phyloP scores from a whole-genome alignment of 805 yeast species.

The Candida lessepsii region DNA sequence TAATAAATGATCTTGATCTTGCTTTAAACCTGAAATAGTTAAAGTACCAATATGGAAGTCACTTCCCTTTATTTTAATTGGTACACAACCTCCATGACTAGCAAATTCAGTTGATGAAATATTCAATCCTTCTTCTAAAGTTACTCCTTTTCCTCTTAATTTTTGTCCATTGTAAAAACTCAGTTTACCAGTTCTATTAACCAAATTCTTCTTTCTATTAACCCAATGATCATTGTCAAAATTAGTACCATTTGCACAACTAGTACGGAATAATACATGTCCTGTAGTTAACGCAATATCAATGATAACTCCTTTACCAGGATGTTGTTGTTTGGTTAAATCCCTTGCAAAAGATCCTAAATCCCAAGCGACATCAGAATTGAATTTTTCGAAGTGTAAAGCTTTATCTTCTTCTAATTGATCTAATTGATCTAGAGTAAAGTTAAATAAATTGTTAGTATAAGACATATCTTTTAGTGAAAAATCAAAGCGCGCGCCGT shows the following conservation, averaged over 20 bases:
- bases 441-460: constrained; percentile 9
- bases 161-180: constrained; percentile 48
- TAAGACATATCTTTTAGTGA: background rate
- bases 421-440: constrained; percentile 11
- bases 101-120: constrained; percentile 47
- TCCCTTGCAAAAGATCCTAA: constrained; percentile 44
- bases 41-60: constrained; percentile 46
- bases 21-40: constrained; percentile 56
- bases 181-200: constrained; percentile 46
- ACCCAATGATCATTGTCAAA: constrained; percentile 59
- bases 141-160: constrained; percentile 32
- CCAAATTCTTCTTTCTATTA: constrained; percentile 47
- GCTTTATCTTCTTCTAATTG: constrained; percentile 21
- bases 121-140: constrained; percentile 37
- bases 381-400: constrained; percentile 24
- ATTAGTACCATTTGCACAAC: constrained; percentile 34
- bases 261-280: constrained; percentile 47
- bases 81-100: constrained; percentile 57
- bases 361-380: constrained; percentile 43
- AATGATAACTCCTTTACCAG: constrained; percentile 39
- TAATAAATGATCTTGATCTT: constrained; percentile 52
- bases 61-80: constrained; percentile 39
- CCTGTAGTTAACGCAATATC: constrained; percentile 48
- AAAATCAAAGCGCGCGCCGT: too few species aligned
- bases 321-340: constrained; percentile 25